Conservation (phyloP, 2,329 filamentous ascomycete genomes). For the Epichloe hybrida region DNA sequence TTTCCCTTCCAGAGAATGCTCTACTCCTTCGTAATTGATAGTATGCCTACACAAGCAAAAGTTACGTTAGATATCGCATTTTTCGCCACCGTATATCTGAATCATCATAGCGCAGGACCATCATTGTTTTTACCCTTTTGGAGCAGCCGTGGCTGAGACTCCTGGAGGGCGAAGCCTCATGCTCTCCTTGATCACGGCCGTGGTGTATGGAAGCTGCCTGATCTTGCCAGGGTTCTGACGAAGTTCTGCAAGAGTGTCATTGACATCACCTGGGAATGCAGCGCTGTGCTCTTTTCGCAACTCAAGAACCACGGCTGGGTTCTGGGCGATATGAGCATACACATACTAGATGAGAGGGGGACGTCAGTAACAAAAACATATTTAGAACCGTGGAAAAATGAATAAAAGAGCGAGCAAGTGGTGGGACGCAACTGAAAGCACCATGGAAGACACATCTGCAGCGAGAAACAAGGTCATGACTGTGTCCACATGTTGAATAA, state of each 20-base stretch:
- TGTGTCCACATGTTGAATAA: constrained; percentile 1
- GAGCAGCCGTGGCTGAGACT: not conserved
- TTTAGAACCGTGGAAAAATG: not conserved
- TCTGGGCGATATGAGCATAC: not conserved
- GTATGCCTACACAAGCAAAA: not conserved
- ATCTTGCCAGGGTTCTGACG: not conserved
- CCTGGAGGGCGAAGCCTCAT: constrained; percentile 1
- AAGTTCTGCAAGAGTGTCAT: not conserved
- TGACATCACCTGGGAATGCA: not conserved
- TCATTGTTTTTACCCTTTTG: not conserved
- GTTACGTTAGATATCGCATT: not conserved
- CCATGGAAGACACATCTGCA: constrained; percentile 2
- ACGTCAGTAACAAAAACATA: not conserved
- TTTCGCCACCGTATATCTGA: not conserved
- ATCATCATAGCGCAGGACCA: not conserved
- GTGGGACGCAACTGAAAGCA: constrained; percentile 2
- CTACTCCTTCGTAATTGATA: not conserved
- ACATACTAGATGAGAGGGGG: not conserved
- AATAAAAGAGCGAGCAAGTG: not conserved
- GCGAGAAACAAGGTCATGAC: constrained; percentile 1
- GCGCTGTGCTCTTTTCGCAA: constrained; percentile 1
- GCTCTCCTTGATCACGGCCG: constrained; percentile 2
- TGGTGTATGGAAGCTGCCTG: constrained; percentile 1
- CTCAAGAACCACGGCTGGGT: not conserved
- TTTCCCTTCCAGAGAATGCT: not conserved